A percentile compares a stretch with the other conserved stretches of the same genome.
These are phyloP conservation scores for Arabidopsis thaliana DNA, from an alignment of 345 rosid genomes.

Conservation along the genomic window TAIR10.1 NC_003070.9:25843001-25843500, in stretches of 20 bases:
- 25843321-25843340: conserved; percentile 37
- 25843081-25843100: too few species aligned
- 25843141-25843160: neutral
- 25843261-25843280: conserved; percentile 35
- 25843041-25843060: neutral
- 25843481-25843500: too few species aligned
- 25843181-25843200: conserved; percentile 30
- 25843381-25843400: conserved; percentile 14
- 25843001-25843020: too few species aligned
- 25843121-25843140: neutral
- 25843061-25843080: too few species aligned
- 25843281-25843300: conserved; percentile 25
- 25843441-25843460: too few species aligned
- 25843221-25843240: conserved; percentile 32
- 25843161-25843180: conserved; percentile 30
- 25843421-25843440: too few species aligned
- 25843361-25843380: conserved; percentile 10
- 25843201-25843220: conserved; percentile 26
- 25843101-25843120: too few species aligned
- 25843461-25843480: too few species aligned
- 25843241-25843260: conserved; percentile 34
- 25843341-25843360: conserved; percentile 43
- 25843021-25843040: too few species aligned
- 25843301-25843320: conserved; percentile 33
- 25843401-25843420: neutral